Percentiles rank a stretch among this genome's conserved stretches.
phyloP scores from a whole-genome alignment of 495 filamentous ascomycete genomes.

The Halenospora varia region DNA sequence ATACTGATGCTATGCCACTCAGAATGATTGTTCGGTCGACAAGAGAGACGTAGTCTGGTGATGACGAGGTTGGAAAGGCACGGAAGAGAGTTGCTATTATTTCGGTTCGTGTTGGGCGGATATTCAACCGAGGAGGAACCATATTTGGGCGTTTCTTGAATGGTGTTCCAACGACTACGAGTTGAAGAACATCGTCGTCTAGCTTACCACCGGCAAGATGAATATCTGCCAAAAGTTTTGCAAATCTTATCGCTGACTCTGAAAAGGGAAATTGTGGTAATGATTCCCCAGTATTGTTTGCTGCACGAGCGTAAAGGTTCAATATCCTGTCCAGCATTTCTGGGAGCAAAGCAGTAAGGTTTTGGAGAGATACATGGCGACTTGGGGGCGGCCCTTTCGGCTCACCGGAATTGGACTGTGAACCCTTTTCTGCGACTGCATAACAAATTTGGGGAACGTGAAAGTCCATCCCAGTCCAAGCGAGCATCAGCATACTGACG shows the following conservation, averaged over 20 bases:
- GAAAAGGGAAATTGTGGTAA: constrained; percentile 77
- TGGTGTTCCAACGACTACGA: constrained; percentile 59
- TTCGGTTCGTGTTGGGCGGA: constrained; percentile 55
- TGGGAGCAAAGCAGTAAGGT: constrained; percentile 59
- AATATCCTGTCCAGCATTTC: constrained; percentile 80
- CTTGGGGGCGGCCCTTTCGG: constrained; percentile 41
- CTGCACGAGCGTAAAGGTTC: constrained; percentile 72
- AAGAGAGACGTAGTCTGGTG: constrained; percentile 57
- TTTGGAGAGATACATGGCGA: constrained; percentile 54
- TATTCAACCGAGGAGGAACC: constrained; percentile 36
- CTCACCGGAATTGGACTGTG: constrained; percentile 38
- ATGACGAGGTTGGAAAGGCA: constrained; percentile 59
- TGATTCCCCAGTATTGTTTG: constrained; percentile 72
- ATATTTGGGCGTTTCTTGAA: constrained; percentile 28
- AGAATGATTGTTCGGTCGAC: constrained; percentile 73
- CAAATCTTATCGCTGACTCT: constrained; percentile 76
- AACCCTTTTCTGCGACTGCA: constrained; percentile 41
- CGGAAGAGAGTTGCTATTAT: constrained; percentile 67
- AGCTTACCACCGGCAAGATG: constrained; percentile 66
- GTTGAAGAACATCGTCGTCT: constrained; percentile 59
- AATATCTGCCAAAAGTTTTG: constrained; percentile 66
- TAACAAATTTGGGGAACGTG: constrained; percentile 58
- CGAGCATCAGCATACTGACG: constrained; percentile 76
- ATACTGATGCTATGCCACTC: constrained; percentile 78
- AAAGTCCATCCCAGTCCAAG: constrained; percentile 84